Conservation (phyloP, 495 filamentous ascomycete genomes). For the Penicillium crystallinum region DNA sequence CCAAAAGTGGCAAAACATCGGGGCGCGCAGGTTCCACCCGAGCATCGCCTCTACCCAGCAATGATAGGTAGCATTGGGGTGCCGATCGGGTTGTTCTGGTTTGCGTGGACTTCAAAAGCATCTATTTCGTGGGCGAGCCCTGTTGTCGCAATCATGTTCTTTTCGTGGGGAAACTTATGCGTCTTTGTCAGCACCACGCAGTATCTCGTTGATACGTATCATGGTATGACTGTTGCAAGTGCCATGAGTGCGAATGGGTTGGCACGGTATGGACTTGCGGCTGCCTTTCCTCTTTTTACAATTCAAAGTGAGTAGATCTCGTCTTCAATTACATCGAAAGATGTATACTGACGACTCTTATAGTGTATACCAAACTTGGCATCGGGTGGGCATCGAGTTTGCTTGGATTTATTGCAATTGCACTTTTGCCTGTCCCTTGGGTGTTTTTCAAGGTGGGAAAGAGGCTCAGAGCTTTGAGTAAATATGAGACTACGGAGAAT, state of each 20-base stretch:
- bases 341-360: neutral
- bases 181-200: constrained; percentile 45
- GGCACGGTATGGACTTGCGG: constrained; percentile 55
- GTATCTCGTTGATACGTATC: constrained; percentile 57
- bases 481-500: constrained; percentile 8
- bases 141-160: constrained; percentile 53
- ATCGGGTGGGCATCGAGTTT: constrained; percentile 54
- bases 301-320: constrained; percentile 42
- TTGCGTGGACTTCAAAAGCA: constrained; percentile 39
- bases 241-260: constrained; percentile 49
- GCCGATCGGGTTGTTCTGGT: constrained; percentile 48
- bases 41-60: constrained; percentile 52
- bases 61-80: constrained; percentile 55
- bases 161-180: constrained; percentile 61
- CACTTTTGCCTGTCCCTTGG: constrained; percentile 51
- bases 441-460: constrained; percentile 16
- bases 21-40: constrained; percentile 41
- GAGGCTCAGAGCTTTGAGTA: constrained; percentile 12
- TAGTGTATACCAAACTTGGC: constrained; percentile 55
- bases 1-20: constrained; percentile 19
- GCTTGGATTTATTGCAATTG: constrained; percentile 52
- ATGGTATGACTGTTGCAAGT: constrained; percentile 24
- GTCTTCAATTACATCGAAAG: neutral
- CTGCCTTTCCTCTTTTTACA: constrained; percentile 62
- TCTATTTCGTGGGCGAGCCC: constrained; percentile 36